Percentiles rank a stretch among this genome's conserved stretches.
Conservation (phyloP, 495 filamentous ascomycete genomes). For the Trichoderma asperelloides region DNA sequence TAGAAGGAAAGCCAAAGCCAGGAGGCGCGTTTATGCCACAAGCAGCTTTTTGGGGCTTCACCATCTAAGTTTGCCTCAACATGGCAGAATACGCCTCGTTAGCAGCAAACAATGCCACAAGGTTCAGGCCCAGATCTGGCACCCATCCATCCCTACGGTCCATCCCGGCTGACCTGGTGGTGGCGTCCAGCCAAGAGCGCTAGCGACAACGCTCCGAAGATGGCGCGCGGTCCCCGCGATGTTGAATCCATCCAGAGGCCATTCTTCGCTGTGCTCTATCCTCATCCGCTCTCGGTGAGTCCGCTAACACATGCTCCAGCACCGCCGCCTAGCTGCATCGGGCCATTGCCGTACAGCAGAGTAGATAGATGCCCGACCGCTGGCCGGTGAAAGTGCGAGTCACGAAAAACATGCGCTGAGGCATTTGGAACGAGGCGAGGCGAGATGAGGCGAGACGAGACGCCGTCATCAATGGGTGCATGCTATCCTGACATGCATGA, state of each 20-base stretch:
- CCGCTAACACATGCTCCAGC: background rate
- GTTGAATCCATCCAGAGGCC: background rate
- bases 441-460: background rate
- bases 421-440: background rate
- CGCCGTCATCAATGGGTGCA: background rate
- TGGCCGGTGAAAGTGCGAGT: background rate
- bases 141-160: background rate
- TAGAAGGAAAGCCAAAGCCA: background rate
- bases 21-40: background rate
- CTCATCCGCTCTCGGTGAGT: background rate
- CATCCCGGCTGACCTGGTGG: background rate
- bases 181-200: conserved; percentile 2
- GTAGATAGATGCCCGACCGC: background rate
- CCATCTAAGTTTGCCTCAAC: no score
- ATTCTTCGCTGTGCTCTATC: background rate
- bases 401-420: background rate
- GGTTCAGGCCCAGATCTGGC: conserved; percentile 1
- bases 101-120: background rate
- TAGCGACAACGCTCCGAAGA: conserved; percentile 1
- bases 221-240: background rate
- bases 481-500: background rate
- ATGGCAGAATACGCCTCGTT: no score
- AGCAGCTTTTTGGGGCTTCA: no score
- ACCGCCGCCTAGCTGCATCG: background rate
- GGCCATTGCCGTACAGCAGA: background rate